Evolutionary conservation across 1,139 yeast genomes (phyloP), one percentile per base, ranked within the genome.

Genomic region (Lodderomyces oxycetoniae): DNA sequence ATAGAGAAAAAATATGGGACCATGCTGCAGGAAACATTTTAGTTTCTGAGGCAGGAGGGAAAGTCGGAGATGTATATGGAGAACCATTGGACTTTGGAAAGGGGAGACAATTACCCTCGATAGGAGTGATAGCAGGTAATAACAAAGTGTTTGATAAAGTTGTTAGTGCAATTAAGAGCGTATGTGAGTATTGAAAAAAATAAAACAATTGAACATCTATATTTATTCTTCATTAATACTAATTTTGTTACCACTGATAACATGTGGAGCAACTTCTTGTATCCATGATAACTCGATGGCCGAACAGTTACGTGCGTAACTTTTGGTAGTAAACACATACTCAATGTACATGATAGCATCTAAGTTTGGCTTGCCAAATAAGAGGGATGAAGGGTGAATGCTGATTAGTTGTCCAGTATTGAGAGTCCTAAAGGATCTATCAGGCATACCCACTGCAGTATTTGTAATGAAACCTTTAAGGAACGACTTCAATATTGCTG

Each of bases 1-100:
- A 89, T 57, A 75, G 86, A 50, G 99, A 91, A 55, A 91, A 93
- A 61, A 88, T 91, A 41, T 91, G 98, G 98, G 99, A 91, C 58
- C 99, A 91, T 56, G 97, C 97, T 16, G 95, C 96, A 2, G 99
- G 98, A 4, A 82, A 84, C 48, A 68, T 89, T 9, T 72, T 91
- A 44, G 79, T 93, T 28, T 70, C 75, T 24, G 98, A 93, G 58
- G 85, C 94, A 47, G 97, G 97, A 30, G 98, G 98, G 6, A 58
- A 66, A 35, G 97, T 91, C 17, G 79, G 93, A 10, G 98, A 91
- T 54, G 77, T 89, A 52, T 56, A 73, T 37, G 95, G 96, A 8
- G 65, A 67, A 23, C 59, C 58, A n/a, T 71, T 91, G 43, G 78
- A 91, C 52, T 93, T 91, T 50, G 89, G 96, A n/a, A 66, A 69